Percentiles rank a stretch among this genome's conserved stretches.
Evolutionary conservation across 805 yeast genomes (phyloP).

Genomic region (Cyberlindnera galapagoensis): DNA sequence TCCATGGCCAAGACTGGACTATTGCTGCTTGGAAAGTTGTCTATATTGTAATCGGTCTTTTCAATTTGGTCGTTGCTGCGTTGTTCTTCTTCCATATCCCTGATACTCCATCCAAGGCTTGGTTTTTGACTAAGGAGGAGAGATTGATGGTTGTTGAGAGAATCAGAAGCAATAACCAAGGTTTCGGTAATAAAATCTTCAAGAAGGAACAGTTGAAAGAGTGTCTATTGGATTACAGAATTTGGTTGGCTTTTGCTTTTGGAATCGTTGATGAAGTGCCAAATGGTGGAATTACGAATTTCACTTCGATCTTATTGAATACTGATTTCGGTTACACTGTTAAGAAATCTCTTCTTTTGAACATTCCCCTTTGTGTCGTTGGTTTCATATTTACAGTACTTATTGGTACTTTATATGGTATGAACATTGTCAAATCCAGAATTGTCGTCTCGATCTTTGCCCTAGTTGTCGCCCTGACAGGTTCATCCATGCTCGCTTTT

Average conservation of each 20-base stretch:
- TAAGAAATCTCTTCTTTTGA: conserved; percentile 17
- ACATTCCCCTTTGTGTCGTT: conserved; percentile 30
- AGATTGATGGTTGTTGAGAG: conserved; percentile 42
- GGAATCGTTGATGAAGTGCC: conserved; percentile 38
- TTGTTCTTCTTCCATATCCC: conserved; percentile 46
- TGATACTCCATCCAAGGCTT: conserved; percentile 45
- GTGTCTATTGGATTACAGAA: conserved; percentile 41
- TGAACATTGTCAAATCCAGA: conserved; percentile 18
- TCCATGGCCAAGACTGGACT: conserved; percentile 31
- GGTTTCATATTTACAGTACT: conserved; percentile 21
- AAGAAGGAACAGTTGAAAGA: conserved; percentile 49
- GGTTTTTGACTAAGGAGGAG: conserved; percentile 41
- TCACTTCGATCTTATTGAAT: conserved; percentile 15
- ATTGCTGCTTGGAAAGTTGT: conserved; percentile 54
- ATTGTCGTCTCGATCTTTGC: conserved; percentile 20
- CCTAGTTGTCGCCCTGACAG: conserved; percentile 20
- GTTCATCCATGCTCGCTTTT: conserved; percentile 29
- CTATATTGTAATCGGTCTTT: conserved; percentile 52
- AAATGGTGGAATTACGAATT: conserved; percentile 40
- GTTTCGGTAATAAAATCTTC: conserved; percentile 50
- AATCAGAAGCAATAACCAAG: conserved; percentile 49
- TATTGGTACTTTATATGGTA: conserved; percentile 23
- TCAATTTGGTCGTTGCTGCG: conserved; percentile 47
- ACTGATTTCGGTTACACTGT: conserved; percentile 12
- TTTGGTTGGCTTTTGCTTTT: conserved; percentile 40